Evolutionary conservation across 805 yeast genomes (phyloP).

Genomic region (Grigorovia jiainica): DNA sequence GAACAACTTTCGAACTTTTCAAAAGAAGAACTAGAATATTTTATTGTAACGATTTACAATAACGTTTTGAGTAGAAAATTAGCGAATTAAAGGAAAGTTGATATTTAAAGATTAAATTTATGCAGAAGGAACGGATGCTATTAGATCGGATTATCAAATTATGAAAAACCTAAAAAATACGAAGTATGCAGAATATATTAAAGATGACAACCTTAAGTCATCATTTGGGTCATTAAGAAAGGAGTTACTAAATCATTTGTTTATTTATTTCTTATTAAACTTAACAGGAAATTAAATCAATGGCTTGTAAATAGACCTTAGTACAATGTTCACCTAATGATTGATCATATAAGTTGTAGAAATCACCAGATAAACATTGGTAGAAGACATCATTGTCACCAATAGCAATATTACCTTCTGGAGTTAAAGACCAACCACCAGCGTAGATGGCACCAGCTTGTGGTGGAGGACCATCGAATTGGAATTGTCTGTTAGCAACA

Average conservation of each 20-base stretch:
- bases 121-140: constrained; percentile 9
- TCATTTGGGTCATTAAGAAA: neutral
- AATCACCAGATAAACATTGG: constrained; percentile 67
- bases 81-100: neutral
- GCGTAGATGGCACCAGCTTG: constrained; percentile 70
- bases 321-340: constrained; percentile 52
- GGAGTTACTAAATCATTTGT: neutral
- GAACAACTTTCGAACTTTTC: neutral
- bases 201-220: too few species aligned
- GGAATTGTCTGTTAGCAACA: constrained; percentile 79
- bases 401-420: constrained; percentile 52
- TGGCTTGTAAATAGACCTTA: constrained; percentile 50
- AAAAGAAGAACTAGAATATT: neutral
- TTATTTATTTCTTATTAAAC: neutral
- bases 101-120: neutral
- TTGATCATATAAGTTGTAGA: constrained; percentile 71
- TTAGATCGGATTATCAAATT: too few species aligned
- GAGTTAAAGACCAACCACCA: constrained; percentile 52
- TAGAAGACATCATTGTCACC: constrained; percentile 55
- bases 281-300: constrained; percentile 49
- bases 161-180: neutral
- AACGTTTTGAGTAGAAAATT: neutral
- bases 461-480: constrained; percentile 81
- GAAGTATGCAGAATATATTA: constrained; percentile 4
- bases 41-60: neutral